Conservation (phyloP, 305 asterid species). For the Solanum hybrid region DNA sequence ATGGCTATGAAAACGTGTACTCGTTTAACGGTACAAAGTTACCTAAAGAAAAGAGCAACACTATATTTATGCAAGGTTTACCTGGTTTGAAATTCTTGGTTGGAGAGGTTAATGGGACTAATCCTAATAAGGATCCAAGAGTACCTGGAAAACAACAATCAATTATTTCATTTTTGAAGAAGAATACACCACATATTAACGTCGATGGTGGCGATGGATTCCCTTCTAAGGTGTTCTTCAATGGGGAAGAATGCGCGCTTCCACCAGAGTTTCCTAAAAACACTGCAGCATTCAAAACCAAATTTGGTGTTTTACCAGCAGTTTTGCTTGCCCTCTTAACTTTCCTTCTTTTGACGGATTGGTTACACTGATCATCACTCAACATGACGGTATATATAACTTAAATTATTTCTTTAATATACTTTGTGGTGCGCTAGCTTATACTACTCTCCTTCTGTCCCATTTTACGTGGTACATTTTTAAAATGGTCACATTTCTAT, state of each 20-base stretch:
- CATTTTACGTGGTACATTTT: not conserved
- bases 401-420: not conserved
- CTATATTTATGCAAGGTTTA: conserved; percentile 70
- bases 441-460: not conserved
- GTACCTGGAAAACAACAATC: conserved; percentile 89
- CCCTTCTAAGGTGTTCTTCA: conserved; percentile 61
- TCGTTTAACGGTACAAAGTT: conserved; percentile 66
- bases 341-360: conserved; percentile 28
- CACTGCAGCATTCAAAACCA: conserved; percentile 16
- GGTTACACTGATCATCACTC: conserved; percentile 16
- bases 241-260: conserved; percentile 81
- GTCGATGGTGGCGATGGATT: conserved; percentile 61
- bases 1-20: conserved; percentile 57
- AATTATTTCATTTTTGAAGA: conserved; percentile 62
- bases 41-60: conserved; percentile 17
- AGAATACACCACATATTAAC: conserved; percentile 21
- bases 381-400: not conserved
- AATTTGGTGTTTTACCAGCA: conserved; percentile 15
- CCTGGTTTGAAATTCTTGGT: conserved; percentile 62
- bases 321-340: conserved; percentile 27
- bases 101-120: conserved; percentile 57
- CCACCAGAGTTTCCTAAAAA: conserved; percentile 42
- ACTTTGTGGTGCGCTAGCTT: not conserved
- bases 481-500: not conserved
- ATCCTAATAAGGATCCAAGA: conserved; percentile 37